Conservation (phyloP, 306 rosid genomes). For the Trifolium subterraneum region DNA sequence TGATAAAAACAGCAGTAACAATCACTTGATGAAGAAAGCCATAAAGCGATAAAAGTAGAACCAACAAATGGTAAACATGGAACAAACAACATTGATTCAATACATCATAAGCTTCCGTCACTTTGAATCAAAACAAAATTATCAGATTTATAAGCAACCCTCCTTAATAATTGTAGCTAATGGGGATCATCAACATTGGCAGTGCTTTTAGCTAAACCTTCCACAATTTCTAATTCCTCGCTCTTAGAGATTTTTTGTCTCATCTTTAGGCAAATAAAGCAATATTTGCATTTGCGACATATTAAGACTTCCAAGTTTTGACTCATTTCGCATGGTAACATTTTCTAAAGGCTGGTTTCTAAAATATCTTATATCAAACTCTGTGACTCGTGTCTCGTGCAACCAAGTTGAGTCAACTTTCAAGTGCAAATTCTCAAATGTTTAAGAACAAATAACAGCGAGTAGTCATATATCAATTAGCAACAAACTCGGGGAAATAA, state of each 20-base stretch:
- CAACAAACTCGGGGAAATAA: constrained; percentile 1
- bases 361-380: background rate
- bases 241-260: background rate
- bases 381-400: background rate
- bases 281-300: background rate
- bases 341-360: constrained; percentile 9
- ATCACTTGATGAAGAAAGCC: constrained; percentile 53
- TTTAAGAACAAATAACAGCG: constrained; percentile 4
- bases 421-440: background rate
- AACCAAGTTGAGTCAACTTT: constrained; percentile 12
- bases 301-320: constrained; percentile 15
- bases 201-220: background rate
- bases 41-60: constrained; percentile 4
- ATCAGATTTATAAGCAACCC: constrained; percentile 7
- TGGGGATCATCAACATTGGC: background rate
- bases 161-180: background rate
- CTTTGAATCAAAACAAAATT: background rate
- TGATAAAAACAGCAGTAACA: constrained; percentile 39
- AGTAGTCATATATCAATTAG: constrained; percentile 5
- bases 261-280: background rate
- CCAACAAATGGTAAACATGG: background rate
- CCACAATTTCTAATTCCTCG: constrained; percentile 14
- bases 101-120: background rate
- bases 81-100: constrained; percentile 8
- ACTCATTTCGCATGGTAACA: background rate